phyloP scores from a whole-genome alignment of 2,329 filamentous ascomycete genomes.

The Teratosphaeria viscida region DNA sequence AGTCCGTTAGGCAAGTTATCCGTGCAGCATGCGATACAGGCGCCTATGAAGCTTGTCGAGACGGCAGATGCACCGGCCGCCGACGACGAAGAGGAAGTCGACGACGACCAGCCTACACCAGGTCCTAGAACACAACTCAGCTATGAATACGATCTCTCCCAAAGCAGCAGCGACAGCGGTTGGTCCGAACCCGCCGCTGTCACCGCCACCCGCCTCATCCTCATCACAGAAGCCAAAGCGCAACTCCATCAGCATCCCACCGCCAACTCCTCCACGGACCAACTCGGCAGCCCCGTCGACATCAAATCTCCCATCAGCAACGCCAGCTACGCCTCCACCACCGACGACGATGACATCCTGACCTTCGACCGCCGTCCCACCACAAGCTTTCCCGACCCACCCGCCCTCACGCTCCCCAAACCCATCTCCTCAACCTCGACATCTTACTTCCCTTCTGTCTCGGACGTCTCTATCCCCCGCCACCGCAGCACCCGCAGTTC shows the following conservation, averaged over 20 bases:
- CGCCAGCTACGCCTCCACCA: constrained; percentile 58
- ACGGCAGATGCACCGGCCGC: constrained; percentile 1
- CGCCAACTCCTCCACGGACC: constrained; percentile 5
- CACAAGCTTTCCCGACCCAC: constrained; percentile 8
- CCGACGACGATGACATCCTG: constrained; percentile 71
- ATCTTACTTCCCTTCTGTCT: constrained; percentile 20
- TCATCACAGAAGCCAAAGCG: constrained; percentile 17
- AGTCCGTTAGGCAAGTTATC: constrained; percentile 18
- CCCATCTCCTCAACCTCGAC: constrained; percentile 14
- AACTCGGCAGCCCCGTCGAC: constrained; percentile 20
- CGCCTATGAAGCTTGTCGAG: neutral
- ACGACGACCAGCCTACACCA: neutral
- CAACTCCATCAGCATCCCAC: constrained; percentile 8
- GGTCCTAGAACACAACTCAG: constrained; percentile 22
- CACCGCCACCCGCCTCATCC: constrained; percentile 16
- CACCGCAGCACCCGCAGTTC: constrained; percentile 5
- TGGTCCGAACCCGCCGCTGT: constrained; percentile 26
- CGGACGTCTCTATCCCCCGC: constrained; percentile 8
- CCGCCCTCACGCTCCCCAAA: constrained; percentile 4
- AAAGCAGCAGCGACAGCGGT: constrained; percentile 15
- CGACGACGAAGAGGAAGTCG: neutral
- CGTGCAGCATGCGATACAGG: constrained; percentile 4
- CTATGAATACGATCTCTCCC: constrained; percentile 27
- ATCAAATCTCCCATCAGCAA: constrained; percentile 35
- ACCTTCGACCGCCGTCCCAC: constrained; percentile 43